Base-by-base conservation (phyloP, 192 early-diverging fungal genomes). In the Coemansia furcata region DNA sequence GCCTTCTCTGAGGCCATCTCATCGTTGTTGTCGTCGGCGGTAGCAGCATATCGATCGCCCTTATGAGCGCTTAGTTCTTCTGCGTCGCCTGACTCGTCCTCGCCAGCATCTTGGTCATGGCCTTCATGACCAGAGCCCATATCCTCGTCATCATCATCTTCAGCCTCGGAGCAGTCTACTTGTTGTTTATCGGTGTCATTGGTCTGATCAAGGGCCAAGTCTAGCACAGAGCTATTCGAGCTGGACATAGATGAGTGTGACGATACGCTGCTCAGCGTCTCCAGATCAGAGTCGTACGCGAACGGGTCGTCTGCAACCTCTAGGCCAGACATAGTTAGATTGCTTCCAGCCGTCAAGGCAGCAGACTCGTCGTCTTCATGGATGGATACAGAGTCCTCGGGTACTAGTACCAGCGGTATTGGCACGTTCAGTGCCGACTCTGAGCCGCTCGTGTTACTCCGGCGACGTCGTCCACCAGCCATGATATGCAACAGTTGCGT, bases 281-380 rank as follows among this genome's bases (percentile, higher is more conserved):
- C 80, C 23, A 83, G 60, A 26, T 83, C 80, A 2, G 80, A 83
- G 69, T 83, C 76, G 62, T 83, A 83, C 21, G 75, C 76, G 63
- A 83, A 83, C 36, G 76, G 76, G 59, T 83, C 80, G 36, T 83
- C 74, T 8, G 65, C 49, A 26, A 64, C 71, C 21, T 68, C 68
- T 15, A 72, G 57, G 3, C 43, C 57, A 9, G 42, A n/a, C 32
- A 62, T 15, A 19, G 23, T 29, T 15, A 33, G 62, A 30, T 21
- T 26, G 32, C 46, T 62, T 11, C 43, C 23, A 57, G 32, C 54
- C 35, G 54, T 57, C 54, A 57, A 17, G 35, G 32, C 32, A 14
- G 40, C 35, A 17, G 43, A 29, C 15, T 35, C 60, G 4, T 63
- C 50, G 39, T 33, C 39, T 12, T 67, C 58, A 8, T 55, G 47